Evolutionary conservation across 140 eudicot species (phyloP).

Genomic region (Flaveria floridana): DNA sequence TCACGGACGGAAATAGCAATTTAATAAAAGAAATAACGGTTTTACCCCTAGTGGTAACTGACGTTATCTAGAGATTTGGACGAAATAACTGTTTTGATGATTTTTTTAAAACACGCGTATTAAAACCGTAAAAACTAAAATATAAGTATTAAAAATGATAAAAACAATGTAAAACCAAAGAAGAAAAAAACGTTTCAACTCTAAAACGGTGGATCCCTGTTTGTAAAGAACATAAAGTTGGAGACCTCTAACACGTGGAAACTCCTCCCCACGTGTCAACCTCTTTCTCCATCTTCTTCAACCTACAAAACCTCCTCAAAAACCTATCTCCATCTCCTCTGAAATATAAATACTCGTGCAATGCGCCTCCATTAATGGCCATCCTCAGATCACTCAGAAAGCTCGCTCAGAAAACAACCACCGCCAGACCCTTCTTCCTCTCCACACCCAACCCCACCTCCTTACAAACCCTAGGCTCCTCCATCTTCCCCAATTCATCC

Average conservation of each 20-base stretch:
- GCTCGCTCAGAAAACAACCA: constrained; percentile 39
- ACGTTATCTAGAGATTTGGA: no score
- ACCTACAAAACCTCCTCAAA: constrained; percentile 24
- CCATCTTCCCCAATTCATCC: constrained; percentile 31
- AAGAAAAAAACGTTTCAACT: no score
- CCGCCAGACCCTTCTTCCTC: constrained; percentile 35
- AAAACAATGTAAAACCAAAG: no score
- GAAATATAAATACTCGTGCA: neutral
- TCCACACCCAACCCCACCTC: constrained; percentile 36
- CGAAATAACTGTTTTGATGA: no score
- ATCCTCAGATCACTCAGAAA: constrained; percentile 54
- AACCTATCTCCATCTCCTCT: constrained; percentile 19
- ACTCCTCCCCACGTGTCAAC: neutral
- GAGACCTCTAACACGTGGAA: constrained; percentile 11
- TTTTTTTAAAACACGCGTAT: no score
- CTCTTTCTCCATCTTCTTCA: constrained; percentile 19
- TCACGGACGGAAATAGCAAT: no score
- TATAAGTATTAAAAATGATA: no score
- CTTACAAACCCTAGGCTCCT: constrained; percentile 30
- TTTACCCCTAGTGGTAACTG: no score
- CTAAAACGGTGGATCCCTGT: no score
- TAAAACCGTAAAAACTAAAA: no score
- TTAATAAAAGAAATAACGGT: no score
- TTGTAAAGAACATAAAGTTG: no score
- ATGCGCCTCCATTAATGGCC: constrained; percentile 55